These are phyloP conservation scores for Sugiyamaella japonica DNA, from an alignment of 1,139 yeast species.

Conservation along the genomic window DNA sequence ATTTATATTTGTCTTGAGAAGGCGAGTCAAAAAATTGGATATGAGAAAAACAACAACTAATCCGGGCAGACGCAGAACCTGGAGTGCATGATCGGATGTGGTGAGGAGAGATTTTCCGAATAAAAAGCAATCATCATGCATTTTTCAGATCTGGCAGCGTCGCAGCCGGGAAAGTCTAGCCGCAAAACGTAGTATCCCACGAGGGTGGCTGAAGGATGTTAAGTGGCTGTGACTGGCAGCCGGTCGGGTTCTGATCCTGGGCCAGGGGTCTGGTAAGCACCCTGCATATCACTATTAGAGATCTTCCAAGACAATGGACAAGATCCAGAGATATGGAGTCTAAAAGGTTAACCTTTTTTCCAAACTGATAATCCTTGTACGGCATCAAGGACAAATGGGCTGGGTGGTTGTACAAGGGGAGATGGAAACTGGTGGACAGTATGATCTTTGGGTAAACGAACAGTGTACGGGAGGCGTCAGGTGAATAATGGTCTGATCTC, in stretches of 20 bases:
- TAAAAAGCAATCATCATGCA: slow-evolving; percentile 1
- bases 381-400: no score
- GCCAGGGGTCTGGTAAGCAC: neutral
- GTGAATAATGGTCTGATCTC: neutral
- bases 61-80: slow-evolving; percentile 5
- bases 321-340: no score
- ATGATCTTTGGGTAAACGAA: no score
- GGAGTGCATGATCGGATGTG: slow-evolving; percentile 1
- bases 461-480: no score
- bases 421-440: no score
- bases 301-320: neutral
- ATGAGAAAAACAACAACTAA: neutral
- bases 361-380: no score
- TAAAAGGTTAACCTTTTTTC: no score
- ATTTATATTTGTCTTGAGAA: slow-evolving; percentile 1
- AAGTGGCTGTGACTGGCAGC: neutral
- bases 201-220: neutral
- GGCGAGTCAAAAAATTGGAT: neutral
- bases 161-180: neutral
- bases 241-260: neutral
- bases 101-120: slow-evolving; percentile 1
- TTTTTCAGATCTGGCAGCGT: slow-evolving; percentile 2
- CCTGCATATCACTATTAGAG: neutral
- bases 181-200: neutral
- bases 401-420: no score